Evolutionary conservation across 2,329 filamentous ascomycete species (phyloP).

Genomic region (Nannizziopsis arthrosporioides): DNA sequence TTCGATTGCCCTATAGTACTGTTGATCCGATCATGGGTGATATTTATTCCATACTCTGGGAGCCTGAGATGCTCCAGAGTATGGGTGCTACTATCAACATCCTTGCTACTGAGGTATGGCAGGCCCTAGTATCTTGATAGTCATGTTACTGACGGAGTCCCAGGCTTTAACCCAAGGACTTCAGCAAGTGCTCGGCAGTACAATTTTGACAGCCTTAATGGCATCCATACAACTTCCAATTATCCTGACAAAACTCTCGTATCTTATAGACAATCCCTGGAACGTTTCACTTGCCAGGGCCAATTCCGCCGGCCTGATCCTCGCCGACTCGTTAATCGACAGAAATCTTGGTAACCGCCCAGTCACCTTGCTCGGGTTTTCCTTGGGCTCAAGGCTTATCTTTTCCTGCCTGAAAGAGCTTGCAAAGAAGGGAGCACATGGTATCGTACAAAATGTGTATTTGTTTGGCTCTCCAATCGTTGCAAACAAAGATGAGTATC

Average conservation of each 20-base stretch:
- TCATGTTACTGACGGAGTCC: conserved; percentile 17
- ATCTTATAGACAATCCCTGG: conserved; percentile 98
- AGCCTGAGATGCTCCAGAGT: conserved; percentile 92
- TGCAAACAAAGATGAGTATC: conserved; percentile 79
- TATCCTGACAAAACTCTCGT: conserved; percentile 82
- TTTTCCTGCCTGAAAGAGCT: conserved; percentile 85
- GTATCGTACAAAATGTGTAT: conserved; percentile 88
- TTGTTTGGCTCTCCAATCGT: conserved; percentile 88
- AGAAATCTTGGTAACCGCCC: conserved; percentile 82
- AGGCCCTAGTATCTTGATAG: background rate
- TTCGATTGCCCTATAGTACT: conserved; percentile 88
- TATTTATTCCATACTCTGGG: conserved; percentile 92
- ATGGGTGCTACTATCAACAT: conserved; percentile 99
- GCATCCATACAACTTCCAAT: conserved; percentile 84
- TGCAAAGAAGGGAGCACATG: conserved; percentile 67
- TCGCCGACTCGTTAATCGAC: conserved; percentile 87
- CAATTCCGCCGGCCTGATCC: conserved; percentile 74
- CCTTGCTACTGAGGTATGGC: conserved; percentile 76
- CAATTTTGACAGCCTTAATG: conserved; percentile 81
- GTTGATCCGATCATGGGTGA: conserved; percentile 97
- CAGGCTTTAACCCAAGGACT: conserved; percentile 89
- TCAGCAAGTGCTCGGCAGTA: conserved; percentile 86
- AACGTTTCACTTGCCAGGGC: conserved; percentile 89
- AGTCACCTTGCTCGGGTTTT: conserved; percentile 89
- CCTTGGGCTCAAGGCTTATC: conserved; percentile 80